phyloP scores from a whole-genome alignment of 1,284 basidiomycete genomes.

The Cutaneotrichosporon spelunceum region DNA sequence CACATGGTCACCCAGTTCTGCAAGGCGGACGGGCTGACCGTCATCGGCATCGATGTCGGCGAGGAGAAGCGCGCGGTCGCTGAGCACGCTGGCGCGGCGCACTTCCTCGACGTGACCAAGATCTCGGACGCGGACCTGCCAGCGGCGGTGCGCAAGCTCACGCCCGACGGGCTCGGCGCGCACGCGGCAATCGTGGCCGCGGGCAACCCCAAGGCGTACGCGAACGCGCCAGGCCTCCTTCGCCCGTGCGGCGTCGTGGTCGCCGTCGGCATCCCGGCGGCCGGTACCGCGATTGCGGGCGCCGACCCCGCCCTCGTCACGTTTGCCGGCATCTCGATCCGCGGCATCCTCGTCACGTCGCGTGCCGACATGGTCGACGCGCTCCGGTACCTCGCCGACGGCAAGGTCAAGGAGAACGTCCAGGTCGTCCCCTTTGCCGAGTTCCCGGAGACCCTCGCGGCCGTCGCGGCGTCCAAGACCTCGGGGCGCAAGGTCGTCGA shows the following conservation, averaged over 20 bases:
- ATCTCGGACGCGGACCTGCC: conserved; percentile 7
- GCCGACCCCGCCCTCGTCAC: conserved; percentile 40
- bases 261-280: conserved; percentile 21
- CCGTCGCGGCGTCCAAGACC: conserved; percentile 16
- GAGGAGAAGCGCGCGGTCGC: conserved; percentile 18
- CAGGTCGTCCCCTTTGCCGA: conserved; percentile 18
- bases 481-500: conserved; percentile 23
- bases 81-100: conserved; percentile 13
- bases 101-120: conserved; percentile 20
- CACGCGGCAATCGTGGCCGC: conserved; percentile 24
- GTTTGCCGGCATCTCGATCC: conserved; percentile 50
- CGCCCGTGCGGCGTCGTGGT: conserved; percentile 18
- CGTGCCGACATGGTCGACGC: conserved; percentile 24
- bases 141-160: conserved; percentile 17
- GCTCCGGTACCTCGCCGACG: conserved; percentile 16
- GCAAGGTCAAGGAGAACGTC: conserved; percentile 27
- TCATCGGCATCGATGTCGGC: conserved; percentile 24
- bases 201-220: conserved; percentile 25
- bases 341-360: conserved; percentile 42
- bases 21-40: conserved; percentile 20
- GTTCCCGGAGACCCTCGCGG: conserved; percentile 21
- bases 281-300: conserved; percentile 39
- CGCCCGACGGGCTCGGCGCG: conserved; percentile 17
- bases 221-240: conserved; percentile 15
- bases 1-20: conserved; percentile 27